phyloP scores from a whole-genome alignment of 2,329 filamentous ascomycete genomes.

The Alternaria angustiovoidea region DNA sequence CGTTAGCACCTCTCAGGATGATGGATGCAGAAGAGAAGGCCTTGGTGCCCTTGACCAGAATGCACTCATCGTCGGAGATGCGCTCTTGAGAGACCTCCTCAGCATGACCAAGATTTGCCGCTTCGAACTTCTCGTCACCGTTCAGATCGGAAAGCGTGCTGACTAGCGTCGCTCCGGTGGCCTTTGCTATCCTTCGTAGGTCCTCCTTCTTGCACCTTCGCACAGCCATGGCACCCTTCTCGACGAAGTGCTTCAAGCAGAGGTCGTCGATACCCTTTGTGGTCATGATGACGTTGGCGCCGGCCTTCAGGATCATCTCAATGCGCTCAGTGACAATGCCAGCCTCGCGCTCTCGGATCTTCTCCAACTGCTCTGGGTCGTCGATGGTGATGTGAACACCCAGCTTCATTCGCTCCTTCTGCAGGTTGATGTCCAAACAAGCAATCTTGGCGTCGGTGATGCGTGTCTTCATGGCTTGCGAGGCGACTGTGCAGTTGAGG shows the following conservation, averaged over 20 bases:
- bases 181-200: slow-evolving; percentile 91
- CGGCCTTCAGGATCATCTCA: slow-evolving; percentile 97
- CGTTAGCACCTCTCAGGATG: slow-evolving; percentile 93
- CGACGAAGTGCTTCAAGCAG: slow-evolving; percentile 91
- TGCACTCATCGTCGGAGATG: slow-evolving; percentile 98
- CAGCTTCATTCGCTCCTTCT: slow-evolving; percentile 99
- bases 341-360: slow-evolving; percentile 91
- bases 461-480: slow-evolving; percentile 95
- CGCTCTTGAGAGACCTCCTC: slow-evolving; percentile 98
- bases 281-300: slow-evolving; percentile 93
- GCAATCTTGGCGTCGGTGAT: slow-evolving; percentile 96
- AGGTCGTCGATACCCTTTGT: slow-evolving; percentile 99
- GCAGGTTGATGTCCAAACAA: slow-evolving; percentile 95
- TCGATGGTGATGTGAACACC: slow-evolving; percentile 98
- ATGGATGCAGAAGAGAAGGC: slow-evolving; percentile 92
- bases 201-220: slow-evolving; percentile 99
- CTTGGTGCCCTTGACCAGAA: slow-evolving; percentile 95
- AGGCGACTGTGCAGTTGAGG: slow-evolving; percentile 97
- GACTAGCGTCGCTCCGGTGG: slow-evolving; percentile 90
- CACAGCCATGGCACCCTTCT: slow-evolving; percentile 94
- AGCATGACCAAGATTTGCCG: slow-evolving; percentile 85
- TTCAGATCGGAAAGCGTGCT: slow-evolving; percentile 96
- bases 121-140: slow-evolving; percentile 95
- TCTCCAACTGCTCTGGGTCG: slow-evolving; percentile 95
- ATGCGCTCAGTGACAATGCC: slow-evolving; percentile 93